phyloP scores from a whole-genome alignment of 1,284 basidiomycete genomes.

The Termitomyces sp. region DNA sequence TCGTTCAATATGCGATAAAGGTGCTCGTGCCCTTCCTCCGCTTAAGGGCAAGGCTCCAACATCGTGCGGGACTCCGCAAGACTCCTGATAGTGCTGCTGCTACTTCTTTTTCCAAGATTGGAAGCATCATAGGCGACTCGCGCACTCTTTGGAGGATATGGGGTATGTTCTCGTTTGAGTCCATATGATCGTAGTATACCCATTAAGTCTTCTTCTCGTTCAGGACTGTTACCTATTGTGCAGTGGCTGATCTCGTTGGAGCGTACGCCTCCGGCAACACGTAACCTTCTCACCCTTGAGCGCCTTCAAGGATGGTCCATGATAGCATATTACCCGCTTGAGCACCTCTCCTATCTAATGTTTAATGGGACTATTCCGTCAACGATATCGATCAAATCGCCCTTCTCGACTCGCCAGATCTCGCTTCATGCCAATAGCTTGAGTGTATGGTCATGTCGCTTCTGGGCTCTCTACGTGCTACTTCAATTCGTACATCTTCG shows the following conservation, averaged over 20 bases:
- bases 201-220: conserved; percentile 1
- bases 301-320: conserved; percentile 81
- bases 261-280: conserved; percentile 61
- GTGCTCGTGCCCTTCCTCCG: conserved; percentile 60
- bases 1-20: conserved; percentile 68
- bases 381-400: conserved; percentile 36
- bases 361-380: conserved; percentile 60
- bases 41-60: conserved; percentile 61
- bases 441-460: conserved; percentile 66
- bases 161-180: conserved; percentile 44
- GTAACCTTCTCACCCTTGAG: conserved; percentile 68
- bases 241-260: conserved; percentile 76
- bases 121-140: conserved; percentile 56
- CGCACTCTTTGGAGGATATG: conserved; percentile 71
- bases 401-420: conserved; percentile 38
- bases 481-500: conserved; percentile 69
- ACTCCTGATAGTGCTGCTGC: conserved; percentile 48
- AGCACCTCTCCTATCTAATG: conserved; percentile 71
- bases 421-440: conserved; percentile 43
- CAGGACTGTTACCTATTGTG: conserved; percentile 71
- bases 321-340: conserved; percentile 78
- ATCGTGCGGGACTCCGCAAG: conserved; percentile 52
- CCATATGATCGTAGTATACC: background rate
- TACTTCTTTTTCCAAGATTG: conserved; percentile 49
- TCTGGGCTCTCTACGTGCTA: conserved; percentile 72